Evolutionary conservation across 495 filamentous ascomycete species (phyloP).

Genomic region (Trichocladium antarcticum): DNA sequence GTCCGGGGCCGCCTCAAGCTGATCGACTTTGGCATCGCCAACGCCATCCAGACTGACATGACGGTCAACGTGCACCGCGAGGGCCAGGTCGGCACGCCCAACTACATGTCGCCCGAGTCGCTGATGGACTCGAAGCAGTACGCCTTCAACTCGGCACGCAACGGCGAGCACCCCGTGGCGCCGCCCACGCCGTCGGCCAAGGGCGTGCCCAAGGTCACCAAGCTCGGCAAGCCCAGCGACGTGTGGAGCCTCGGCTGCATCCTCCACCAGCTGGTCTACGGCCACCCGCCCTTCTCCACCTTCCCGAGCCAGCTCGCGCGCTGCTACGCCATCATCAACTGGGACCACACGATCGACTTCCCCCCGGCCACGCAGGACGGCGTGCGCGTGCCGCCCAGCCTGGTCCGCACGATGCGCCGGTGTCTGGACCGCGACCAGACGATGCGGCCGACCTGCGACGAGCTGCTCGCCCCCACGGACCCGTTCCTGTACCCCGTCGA

Average conservation of each 20-base stretch:
- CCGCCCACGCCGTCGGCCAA: conserved; percentile 24
- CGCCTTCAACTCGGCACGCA: conserved; percentile 26
- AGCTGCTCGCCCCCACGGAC: conserved; percentile 61
- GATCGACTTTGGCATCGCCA: conserved; percentile 95
- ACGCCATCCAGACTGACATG: conserved; percentile 84
- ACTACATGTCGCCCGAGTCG: conserved; percentile 96
- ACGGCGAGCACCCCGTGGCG: conserved; percentile 29
- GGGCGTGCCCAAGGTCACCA: conserved; percentile 59
- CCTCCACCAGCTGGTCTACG: conserved; percentile 95
- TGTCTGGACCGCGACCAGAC: conserved; percentile 74
- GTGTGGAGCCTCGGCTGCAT: conserved; percentile 96
- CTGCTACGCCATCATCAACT: conserved; percentile 79
- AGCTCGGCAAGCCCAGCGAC: conserved; percentile 88
- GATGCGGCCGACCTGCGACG: conserved; percentile 62
- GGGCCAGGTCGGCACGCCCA: conserved; percentile 87
- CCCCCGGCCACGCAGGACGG: conserved; percentile 64
- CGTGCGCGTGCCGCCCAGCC: conserved; percentile 53
- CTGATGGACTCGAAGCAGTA: conserved; percentile 73
- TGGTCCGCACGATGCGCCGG: conserved; percentile 61
- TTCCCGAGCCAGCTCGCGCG: conserved; percentile 70
- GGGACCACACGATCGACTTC: conserved; percentile 70
- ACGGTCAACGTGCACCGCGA: conserved; percentile 97
- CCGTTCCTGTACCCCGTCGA: conserved; percentile 71
- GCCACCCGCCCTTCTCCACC: conserved; percentile 82
- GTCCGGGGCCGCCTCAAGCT: conserved; percentile 73